phyloP scores from a whole-genome alignment of 2,329 filamentous ascomycete species.

The Dactylellina cionopaga region DNA sequence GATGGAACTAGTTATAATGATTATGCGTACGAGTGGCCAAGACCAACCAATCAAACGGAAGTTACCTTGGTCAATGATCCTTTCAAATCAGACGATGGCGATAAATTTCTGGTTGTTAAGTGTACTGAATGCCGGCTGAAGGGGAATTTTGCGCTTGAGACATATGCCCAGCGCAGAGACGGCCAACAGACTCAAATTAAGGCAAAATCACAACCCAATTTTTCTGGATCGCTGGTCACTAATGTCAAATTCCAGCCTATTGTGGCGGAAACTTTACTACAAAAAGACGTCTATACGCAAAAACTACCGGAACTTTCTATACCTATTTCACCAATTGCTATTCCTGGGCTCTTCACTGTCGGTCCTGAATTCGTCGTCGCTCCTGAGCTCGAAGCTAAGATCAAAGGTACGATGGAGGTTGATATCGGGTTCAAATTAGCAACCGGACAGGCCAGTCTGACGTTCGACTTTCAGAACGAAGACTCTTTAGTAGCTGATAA shows the following conservation, averaged over 20 bases:
- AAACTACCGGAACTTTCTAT: not conserved
- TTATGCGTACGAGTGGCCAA: not conserved
- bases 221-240: not conserved
- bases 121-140: not conserved
- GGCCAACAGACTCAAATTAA: not conserved
- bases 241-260: not conserved
- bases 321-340: not conserved
- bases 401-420: not conserved
- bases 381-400: not conserved
- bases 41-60: not conserved
- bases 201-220: not conserved
- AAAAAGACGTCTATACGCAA: not conserved
- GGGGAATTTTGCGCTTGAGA: not conserved
- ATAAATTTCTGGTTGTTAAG: not conserved
- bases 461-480: not conserved
- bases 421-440: not conserved
- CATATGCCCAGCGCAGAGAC: not conserved
- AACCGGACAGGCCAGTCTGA: not conserved
- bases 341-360: not conserved
- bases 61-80: not conserved
- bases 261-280: not conserved
- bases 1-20: no score
- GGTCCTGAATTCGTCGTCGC: not conserved
- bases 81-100: not conserved
- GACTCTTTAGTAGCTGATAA: not conserved